These are phyloP conservation scores for Lyophyllum decastes DNA, from an alignment of 768 basidiomycete genomes.

Conservation along the genomic window DNA sequence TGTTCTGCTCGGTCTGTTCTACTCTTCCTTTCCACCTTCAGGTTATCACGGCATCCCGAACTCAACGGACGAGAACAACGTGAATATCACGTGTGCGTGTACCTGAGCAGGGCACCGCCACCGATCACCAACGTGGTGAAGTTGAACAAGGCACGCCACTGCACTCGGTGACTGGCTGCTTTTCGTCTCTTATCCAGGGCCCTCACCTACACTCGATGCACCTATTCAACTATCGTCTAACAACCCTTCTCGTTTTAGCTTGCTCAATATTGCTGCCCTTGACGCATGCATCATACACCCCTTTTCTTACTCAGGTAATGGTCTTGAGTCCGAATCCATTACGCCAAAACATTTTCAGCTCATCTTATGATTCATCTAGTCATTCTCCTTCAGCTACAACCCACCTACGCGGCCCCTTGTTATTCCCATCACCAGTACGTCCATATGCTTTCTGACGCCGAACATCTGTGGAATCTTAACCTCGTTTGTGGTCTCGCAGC, in stretches of 20 bases:
- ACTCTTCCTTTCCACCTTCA: too few relatives aligned
- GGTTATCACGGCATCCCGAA: too few relatives aligned
- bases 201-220: neutral
- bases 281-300: slow-evolving; percentile 9
- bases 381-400: slow-evolving; percentile 48
- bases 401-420: slow-evolving; percentile 33
- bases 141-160: neutral
- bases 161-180: neutral
- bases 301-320: slow-evolving; percentile 15
- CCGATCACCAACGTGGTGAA: slow-evolving; percentile 4
- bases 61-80: too few relatives aligned
- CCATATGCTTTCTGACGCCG: neutral
- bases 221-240: neutral
- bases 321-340: neutral
- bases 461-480: neutral
- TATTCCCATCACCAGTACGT: slow-evolving; percentile 39
- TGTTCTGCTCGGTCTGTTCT: too few relatives aligned
- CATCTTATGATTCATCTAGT: slow-evolving; percentile 24
- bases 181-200: neutral
- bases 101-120: neutral
- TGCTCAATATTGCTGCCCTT: slow-evolving; percentile 1
- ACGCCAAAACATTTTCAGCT: neutral
- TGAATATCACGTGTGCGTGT: too few relatives aligned
- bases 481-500: slow-evolving; percentile 23
- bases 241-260: neutral